Base-by-base conservation (phyloP, 768 basidiomycete species). In the Pleurotus tuber-regium region DNA sequence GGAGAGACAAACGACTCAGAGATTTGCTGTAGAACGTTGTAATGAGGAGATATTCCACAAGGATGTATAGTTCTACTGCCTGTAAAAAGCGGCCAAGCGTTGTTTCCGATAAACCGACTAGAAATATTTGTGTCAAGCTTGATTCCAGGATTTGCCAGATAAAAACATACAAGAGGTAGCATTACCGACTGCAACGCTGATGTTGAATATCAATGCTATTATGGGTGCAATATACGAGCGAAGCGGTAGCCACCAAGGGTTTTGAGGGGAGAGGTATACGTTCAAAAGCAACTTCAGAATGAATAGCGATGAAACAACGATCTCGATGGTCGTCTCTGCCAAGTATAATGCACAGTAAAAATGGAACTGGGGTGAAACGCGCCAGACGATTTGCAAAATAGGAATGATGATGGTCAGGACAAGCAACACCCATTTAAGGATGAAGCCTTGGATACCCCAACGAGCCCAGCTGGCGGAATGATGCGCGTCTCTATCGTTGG, bases 31-130 rank as follows among this genome's bases (percentile, higher is more conserved):
- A 65, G 53, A 76, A 73, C n/a, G 75, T 66, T 28, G 66, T 59
- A 44, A 85, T 69, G 54, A 86, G 76, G 53, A 75, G 66, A 60
- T 76, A 80, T n/a, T 87, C 64, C 51, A 86, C 70, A 38, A 85
- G 65, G 36, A 83, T 72, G 60, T 83, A 91, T 19, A 83, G 57
- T 59, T 86, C 83, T 28, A 83, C 65, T 11, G 82, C 83, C 57
- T 82, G 77, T 51, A 79, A 70, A 57, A 89, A 79, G 40, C 84
- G 82, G n/a, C 88, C 89, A 1, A 86, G 67, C 8, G 74, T 72
- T 4, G 79, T 79, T 66, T 90, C 89, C 2, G 87, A 79, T 60
- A 89, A 88, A 48, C 72, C 67, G 62, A 85, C 87, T 89, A 57
- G 23, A 25, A 30, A 18, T 26, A 47, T 25, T 24, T 51, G 52